phyloP scores from a whole-genome alignment of 768 basidiomycete species.

The Solioccasus polychromus region DNA sequence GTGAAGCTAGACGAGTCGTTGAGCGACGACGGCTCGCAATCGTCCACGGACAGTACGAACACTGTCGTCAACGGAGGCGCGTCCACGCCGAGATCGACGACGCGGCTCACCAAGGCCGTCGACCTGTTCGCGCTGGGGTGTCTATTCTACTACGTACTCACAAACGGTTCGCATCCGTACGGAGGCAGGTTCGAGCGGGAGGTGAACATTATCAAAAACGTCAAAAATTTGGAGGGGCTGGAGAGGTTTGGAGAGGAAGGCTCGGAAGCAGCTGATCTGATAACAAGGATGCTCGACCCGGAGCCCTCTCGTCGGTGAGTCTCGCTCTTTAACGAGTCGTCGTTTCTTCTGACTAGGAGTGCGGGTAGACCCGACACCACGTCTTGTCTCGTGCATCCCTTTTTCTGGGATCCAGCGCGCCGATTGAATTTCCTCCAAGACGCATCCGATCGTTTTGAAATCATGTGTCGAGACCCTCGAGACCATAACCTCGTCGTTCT shows the following conservation, averaged over 20 bases:
- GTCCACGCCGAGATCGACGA: conserved; percentile 33
- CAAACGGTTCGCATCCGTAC: conserved; percentile 89
- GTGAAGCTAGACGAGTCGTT: conserved; percentile 84
- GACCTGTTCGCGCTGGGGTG: conserved; percentile 97
- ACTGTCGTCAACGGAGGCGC: conserved; percentile 37
- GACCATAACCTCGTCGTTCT: conserved; percentile 72
- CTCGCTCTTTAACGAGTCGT: neutral
- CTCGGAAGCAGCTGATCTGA: conserved; percentile 82
- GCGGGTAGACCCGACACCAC: conserved; percentile 78
- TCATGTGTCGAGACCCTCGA: conserved; percentile 91
- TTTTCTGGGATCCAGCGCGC: conserved; percentile 91
- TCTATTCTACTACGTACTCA: conserved; percentile 89
- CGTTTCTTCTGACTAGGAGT: conserved; percentile 3
- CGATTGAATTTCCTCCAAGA: conserved; percentile 95
- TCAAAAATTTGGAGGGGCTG: conserved; percentile 66
- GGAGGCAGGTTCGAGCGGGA: conserved; percentile 93
- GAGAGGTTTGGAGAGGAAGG: conserved; percentile 91
- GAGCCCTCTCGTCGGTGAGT: conserved; percentile 74
- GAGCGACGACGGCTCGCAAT: conserved; percentile 61
- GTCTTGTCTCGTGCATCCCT: conserved; percentile 87
- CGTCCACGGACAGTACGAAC: conserved; percentile 62
- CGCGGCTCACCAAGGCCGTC: conserved; percentile 88
- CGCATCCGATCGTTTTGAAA: conserved; percentile 95
- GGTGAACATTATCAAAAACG: conserved; percentile 85
- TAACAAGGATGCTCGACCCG: conserved; percentile 72